These are phyloP conservation scores for Acer saccharum DNA, from an alignment of 345 rosid species.

Conservation along the genomic window DNA sequence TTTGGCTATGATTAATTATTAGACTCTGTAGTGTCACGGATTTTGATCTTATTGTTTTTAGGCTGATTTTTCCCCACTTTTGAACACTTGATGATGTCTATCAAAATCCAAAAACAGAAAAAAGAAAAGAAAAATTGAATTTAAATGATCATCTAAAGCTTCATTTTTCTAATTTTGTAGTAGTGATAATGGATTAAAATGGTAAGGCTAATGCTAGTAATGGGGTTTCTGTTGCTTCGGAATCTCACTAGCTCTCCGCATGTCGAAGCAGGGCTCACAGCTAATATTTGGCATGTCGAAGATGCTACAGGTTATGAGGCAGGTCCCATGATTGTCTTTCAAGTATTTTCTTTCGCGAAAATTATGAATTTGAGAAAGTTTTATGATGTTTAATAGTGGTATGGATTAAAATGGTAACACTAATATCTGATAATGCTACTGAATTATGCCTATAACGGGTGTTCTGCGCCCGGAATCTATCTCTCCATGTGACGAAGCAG, in stretches of 20 bases:
- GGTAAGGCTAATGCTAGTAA: constrained; percentile 6
- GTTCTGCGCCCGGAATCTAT: background rate
- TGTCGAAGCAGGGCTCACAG: background rate
- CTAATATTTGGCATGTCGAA: background rate
- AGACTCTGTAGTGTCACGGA: background rate
- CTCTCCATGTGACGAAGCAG: background rate
- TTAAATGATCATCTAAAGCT: background rate
- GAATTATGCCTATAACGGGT: background rate
- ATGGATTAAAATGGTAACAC: background rate
- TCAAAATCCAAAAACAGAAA: too few species aligned
- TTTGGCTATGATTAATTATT: constrained; percentile 3
- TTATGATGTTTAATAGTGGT: background rate
- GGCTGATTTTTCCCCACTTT: background rate
- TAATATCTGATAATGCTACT: background rate
- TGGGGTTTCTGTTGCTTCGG: background rate
- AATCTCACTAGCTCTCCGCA: background rate
- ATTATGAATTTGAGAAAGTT: background rate
- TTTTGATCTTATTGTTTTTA: background rate
- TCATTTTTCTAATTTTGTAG: background rate
- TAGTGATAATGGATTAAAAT: background rate
- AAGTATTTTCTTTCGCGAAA: background rate
- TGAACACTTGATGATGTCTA: background rate
- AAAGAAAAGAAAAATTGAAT: background rate
- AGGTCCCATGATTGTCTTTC: background rate
- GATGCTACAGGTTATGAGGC: background rate